These are phyloP conservation scores for Escallonia herrerae DNA, from an alignment of 129 eudicot species.

Conservation along the genomic window DNA sequence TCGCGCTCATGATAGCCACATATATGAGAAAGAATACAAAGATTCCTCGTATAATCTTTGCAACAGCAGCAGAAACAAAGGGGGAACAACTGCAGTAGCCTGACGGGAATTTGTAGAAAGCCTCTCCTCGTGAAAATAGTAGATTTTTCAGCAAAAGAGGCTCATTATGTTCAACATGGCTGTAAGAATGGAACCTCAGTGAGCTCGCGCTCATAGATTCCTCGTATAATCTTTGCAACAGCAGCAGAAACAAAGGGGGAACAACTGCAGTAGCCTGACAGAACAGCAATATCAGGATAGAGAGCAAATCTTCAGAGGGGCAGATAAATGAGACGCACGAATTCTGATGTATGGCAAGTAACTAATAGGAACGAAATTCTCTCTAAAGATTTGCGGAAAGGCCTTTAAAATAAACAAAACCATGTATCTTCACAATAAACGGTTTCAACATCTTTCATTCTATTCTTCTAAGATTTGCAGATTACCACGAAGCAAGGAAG, in stretches of 20 bases:
- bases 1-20: too few relatives aligned
- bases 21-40: not conserved
- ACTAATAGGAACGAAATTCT: too few relatives aligned
- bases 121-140: too few relatives aligned
- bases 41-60: too few relatives aligned
- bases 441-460: not conserved
- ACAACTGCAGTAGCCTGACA: not conserved
- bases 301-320: slow-evolving; percentile 9
- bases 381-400: too few relatives aligned
- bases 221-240: slow-evolving; percentile 1
- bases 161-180: too few relatives aligned
- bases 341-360: slow-evolving; percentile 10
- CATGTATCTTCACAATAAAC: slow-evolving; percentile 3
- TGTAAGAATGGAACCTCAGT: too few relatives aligned
- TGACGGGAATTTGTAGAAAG: too few relatives aligned
- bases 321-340: not conserved
- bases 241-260: not conserved
- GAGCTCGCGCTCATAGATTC: too few relatives aligned
- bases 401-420: slow-evolving; percentile 19
- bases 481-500: slow-evolving; percentile 95
- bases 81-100: too few relatives aligned
- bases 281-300: not conserved
- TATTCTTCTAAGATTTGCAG: slow-evolving; percentile 51
- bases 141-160: too few relatives aligned
- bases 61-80: too few relatives aligned